Evolutionary conservation across 208 protist species (phyloP).

Genomic region (Angomonas deanei): DNA sequence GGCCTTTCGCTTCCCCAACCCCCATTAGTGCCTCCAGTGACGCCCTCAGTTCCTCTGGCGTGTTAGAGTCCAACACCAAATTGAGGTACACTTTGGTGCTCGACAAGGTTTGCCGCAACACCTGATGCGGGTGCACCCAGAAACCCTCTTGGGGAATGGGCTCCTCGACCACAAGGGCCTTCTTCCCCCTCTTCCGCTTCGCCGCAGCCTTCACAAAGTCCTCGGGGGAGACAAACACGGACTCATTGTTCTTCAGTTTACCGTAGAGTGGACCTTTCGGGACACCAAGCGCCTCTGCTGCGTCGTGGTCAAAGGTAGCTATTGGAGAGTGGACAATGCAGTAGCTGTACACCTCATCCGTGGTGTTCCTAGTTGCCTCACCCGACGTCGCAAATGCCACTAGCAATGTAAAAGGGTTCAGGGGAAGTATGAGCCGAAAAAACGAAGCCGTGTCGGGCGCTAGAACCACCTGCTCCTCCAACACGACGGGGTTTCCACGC

Average conservation of each 20-base stretch:
- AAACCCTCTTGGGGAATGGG: neutral
- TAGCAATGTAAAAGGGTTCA: neutral
- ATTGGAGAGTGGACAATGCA: constrained; percentile 47
- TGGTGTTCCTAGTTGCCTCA: neutral
- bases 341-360: constrained; percentile 44
- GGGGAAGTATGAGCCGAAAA: neutral
- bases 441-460: neutral
- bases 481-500: neutral
- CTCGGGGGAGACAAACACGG: neutral
- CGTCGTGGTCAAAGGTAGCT: constrained; percentile 38
- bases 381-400: neutral
- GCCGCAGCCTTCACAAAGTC: neutral
- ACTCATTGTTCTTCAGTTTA: constrained; percentile 51
- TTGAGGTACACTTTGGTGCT: constrained; percentile 56
- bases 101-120: constrained; percentile 40
- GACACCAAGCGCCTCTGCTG: constrained; percentile 55
- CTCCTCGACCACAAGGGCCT: neutral
- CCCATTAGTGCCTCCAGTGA: constrained; percentile 12
- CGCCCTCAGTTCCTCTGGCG: constrained; percentile 25
- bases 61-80: constrained; percentile 70
- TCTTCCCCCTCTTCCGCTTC: neutral
- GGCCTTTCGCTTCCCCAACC: neutral
- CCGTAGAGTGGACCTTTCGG: constrained; percentile 61
- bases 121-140: constrained; percentile 47
- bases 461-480: neutral